Conservation (phyloP, 2,329 filamentous ascomycete genomes). For the Nothomitra cinnamomea region DNA sequence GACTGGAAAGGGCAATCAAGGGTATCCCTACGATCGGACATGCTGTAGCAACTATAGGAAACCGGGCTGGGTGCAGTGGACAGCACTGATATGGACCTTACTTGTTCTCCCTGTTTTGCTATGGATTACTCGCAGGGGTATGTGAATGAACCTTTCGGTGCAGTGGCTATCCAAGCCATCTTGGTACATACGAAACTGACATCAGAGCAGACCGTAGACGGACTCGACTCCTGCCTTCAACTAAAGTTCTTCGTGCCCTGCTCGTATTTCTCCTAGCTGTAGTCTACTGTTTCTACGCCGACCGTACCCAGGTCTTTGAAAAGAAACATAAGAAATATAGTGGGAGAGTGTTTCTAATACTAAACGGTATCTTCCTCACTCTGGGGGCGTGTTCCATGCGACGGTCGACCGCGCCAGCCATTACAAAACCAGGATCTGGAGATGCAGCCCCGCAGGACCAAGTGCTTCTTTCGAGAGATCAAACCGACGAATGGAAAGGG, state of each 20-base stretch:
- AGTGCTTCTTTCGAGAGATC: constrained; percentile 33
- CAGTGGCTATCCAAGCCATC: not conserved
- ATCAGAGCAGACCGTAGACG: not conserved
- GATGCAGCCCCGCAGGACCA: constrained; percentile 12
- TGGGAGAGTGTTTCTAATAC: constrained; percentile 18
- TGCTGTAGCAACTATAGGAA: constrained; percentile 33
- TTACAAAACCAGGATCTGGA: not conserved
- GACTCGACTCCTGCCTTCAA: constrained; percentile 1
- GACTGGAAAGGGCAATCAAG: constrained; percentile 13
- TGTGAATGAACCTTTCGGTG: not conserved
- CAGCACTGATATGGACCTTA: constrained; percentile 15
- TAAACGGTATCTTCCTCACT: constrained; percentile 15
- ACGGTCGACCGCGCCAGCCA: constrained; percentile 6
- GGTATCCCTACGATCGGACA: constrained; percentile 30
- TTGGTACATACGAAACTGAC: not conserved
- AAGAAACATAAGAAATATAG: constrained; percentile 33
- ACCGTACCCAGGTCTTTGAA: constrained; percentile 35
- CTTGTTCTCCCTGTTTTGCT: constrained; percentile 7
- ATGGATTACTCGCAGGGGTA: constrained; percentile 17
- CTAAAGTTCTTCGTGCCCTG: constrained; percentile 6
- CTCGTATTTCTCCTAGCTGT: constrained; percentile 16
- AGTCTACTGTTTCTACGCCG: constrained; percentile 34
- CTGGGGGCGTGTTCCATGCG: constrained; percentile 19
- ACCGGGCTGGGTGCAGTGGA: constrained; percentile 22
- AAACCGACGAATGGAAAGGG: constrained; percentile 50